Percentiles rank a stretch among this genome's conserved stretches.
phyloP scores from a whole-genome alignment of 179 eudicot genomes.

The Silene noctiflora region DNA sequence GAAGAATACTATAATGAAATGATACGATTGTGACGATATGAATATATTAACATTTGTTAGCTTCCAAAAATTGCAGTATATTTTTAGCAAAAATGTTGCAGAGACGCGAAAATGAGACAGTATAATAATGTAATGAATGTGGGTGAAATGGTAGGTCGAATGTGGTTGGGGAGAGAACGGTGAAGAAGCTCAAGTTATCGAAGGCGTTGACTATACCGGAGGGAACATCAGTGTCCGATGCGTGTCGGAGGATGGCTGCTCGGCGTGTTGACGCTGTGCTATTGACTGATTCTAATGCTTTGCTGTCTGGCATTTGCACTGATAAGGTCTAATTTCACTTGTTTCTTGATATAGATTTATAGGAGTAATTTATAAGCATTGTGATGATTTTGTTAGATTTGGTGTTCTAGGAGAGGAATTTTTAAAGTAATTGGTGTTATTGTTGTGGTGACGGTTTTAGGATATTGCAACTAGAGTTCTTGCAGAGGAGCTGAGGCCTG shows the following conservation, averaged over 20 bases:
- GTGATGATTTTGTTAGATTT: conserved; percentile 9
- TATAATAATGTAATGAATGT: neutral
- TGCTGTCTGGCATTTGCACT: conserved; percentile 91
- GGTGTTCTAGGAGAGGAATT: neutral
- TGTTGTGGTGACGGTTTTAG: conserved; percentile 30
- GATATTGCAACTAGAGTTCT: conserved; percentile 88
- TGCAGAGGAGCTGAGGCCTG: conserved; percentile 93
- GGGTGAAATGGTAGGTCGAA: conserved; percentile 20
- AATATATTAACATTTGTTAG: neutral
- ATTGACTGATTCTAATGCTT: conserved; percentile 89
- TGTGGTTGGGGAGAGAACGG: conserved; percentile 84
- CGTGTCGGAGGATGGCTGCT: conserved; percentile 94
- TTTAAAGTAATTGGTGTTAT: conserved; percentile 1
- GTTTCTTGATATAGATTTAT: neutral
- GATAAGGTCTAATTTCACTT: conserved; percentile 57
- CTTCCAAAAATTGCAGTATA: neutral
- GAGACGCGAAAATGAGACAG: neutral
- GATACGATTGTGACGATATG: neutral
- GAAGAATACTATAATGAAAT: too few relatives aligned
- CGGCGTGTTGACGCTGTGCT: conserved; percentile 90
- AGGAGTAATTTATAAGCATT: too few relatives aligned
- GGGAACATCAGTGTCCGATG: conserved; percentile 88
- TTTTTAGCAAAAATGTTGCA: too few relatives aligned
- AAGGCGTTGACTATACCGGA: conserved; percentile 97
- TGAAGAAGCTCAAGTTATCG: conserved; percentile 89